Percentiles rank a stretch among this genome's conserved stretches.
phyloP scores from a whole-genome alignment of 495 filamentous ascomycete species.

The Podospora pseudoanserina region DNA sequence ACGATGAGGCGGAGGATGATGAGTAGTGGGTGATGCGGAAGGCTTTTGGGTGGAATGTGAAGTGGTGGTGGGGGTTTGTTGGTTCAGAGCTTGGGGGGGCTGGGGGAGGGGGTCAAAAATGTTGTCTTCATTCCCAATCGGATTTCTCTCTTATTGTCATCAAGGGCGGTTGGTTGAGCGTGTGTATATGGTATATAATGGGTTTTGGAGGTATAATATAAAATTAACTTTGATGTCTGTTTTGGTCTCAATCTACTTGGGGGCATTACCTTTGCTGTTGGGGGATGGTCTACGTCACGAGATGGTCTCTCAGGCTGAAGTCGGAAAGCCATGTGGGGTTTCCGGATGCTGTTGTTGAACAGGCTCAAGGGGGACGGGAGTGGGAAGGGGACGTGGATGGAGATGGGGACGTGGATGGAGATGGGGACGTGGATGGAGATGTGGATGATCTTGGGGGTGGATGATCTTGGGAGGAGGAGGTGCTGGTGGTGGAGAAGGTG shows the following conservation, averaged over 20 bases:
- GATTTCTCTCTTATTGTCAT: neutral
- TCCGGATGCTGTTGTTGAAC: neutral
- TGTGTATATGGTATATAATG: constrained; percentile 23
- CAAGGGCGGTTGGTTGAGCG: constrained; percentile 8
- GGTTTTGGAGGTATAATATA: constrained; percentile 15
- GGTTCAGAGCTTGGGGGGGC: neutral
- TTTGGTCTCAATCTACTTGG: constrained; percentile 3
- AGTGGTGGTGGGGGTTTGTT: constrained; percentile 2
- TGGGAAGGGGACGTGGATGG: neutral
- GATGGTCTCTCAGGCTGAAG: constrained; percentile 1
- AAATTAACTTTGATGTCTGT: constrained; percentile 15
- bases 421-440: constrained; percentile 7
- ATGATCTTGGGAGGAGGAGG: neutral
- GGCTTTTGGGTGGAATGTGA: neutral
- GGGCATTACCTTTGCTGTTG: constrained; percentile 1
- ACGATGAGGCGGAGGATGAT: constrained; percentile 65
- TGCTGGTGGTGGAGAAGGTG: too few species aligned
- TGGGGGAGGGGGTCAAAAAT: neutral
- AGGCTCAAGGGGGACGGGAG: constrained; percentile 8
- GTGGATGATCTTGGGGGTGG: neutral
- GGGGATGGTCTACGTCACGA: neutral
- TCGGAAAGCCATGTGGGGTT: neutral
- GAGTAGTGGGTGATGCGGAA: constrained; percentile 2
- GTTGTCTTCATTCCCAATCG: neutral
- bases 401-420: neutral